phyloP scores from a whole-genome alignment of 2,329 filamentous ascomycete genomes.

The Fusarium abutilonis region DNA sequence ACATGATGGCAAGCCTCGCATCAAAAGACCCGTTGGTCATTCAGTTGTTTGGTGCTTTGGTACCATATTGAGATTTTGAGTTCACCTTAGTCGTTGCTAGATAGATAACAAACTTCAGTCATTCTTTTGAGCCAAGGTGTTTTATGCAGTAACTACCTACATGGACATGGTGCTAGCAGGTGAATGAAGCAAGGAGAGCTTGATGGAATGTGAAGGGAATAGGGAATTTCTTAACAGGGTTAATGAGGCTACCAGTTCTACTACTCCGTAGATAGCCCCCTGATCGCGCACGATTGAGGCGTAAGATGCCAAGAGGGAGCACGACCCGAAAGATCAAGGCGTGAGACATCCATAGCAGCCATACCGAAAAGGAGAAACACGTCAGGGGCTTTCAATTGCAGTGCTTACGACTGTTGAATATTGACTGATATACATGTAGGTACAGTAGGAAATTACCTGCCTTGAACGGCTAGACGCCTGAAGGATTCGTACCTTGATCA shows the following conservation, averaged over 20 bases:
- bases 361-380: not conserved
- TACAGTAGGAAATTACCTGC: too few relatives aligned
- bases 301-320: not conserved
- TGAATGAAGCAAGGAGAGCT: not conserved
- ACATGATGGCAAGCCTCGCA: slow-evolving; percentile 15
- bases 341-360: not conserved
- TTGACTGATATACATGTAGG: too few relatives aligned
- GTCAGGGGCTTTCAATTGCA: not conserved
- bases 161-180: too few relatives aligned
- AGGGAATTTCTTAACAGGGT: not conserved
- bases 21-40: slow-evolving; percentile 17
- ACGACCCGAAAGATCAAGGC: not conserved
- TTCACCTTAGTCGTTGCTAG: slow-evolving; percentile 44
- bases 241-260: too few relatives aligned
- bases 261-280: too few relatives aligned
- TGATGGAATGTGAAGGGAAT: slow-evolving; percentile 13
- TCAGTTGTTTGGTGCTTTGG: slow-evolving; percentile 33
- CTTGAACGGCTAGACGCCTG: too few relatives aligned
- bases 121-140: slow-evolving; percentile 32
- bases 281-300: too few relatives aligned
- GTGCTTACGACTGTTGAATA: too few relatives aligned
- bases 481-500: too few relatives aligned
- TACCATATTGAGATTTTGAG: slow-evolving; percentile 28
- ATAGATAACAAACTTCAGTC: slow-evolving; percentile 38
- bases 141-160: not conserved